Conservation (phyloP, 1,139 yeast species). For the Debaryomyces singareniensis region DNA sequence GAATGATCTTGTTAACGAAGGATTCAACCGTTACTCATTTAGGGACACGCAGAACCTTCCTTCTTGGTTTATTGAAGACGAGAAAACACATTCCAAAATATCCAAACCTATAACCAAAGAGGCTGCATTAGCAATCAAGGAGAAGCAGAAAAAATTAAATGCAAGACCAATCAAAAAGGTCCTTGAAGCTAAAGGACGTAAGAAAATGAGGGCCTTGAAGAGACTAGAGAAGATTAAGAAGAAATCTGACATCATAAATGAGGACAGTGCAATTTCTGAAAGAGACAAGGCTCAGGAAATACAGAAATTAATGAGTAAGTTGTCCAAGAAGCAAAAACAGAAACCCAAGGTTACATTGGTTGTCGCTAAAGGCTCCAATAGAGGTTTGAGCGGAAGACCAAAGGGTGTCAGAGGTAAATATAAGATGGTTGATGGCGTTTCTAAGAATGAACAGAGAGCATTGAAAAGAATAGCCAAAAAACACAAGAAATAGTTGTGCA, state of each 20-base stretch:
- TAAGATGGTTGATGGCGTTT: conserved; percentile 97
- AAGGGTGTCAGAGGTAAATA: conserved; percentile 95
- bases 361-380: conserved; percentile 82
- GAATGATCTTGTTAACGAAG: conserved; percentile 82
- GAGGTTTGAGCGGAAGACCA: conserved; percentile 90
- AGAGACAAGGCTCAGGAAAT: conserved; percentile 93
- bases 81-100: conserved; percentile 75
- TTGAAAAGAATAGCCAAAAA: conserved; percentile 85
- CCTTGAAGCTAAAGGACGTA: conserved; percentile 93
- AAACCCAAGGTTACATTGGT: conserved; percentile 86
- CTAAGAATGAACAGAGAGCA: conserved; percentile 97
- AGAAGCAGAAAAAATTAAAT: conserved; percentile 81
- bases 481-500: conserved; percentile 26
- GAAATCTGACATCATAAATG: conserved; percentile 90
- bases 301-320: conserved; percentile 74
- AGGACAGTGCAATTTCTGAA: conserved; percentile 81
- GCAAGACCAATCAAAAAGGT: conserved; percentile 98
- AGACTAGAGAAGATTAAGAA: conserved; percentile 86
- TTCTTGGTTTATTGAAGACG: conserved; percentile 94
- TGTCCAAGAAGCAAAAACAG: conserved; percentile 66
- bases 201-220: conserved; percentile 87
- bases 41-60: conserved; percentile 89
- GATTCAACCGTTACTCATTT: conserved; percentile 86
- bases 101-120: conserved; percentile 93
- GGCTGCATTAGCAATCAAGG: conserved; percentile 88